Percentiles rank a stretch among this genome's conserved stretches.
phyloP scores from a whole-genome alignment of 768 basidiomycete genomes.

The Phaeotremella skinneri region DNA sequence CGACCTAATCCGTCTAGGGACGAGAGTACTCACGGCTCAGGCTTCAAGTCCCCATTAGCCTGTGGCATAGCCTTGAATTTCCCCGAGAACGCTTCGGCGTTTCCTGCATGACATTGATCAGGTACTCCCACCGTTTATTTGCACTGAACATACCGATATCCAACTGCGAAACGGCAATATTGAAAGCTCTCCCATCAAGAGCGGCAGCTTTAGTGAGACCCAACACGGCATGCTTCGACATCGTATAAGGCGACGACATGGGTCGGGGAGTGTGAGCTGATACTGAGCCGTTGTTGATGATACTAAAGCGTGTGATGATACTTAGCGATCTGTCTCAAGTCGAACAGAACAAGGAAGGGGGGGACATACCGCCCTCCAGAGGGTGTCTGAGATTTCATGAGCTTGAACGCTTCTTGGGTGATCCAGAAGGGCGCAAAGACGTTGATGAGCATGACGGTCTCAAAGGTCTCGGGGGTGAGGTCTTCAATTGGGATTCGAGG shows the following conservation, averaged over 20 bases:
- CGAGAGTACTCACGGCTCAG: constrained; percentile 9
- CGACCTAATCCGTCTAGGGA: not conserved
- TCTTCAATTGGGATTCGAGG: constrained; percentile 58
- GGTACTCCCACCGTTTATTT: not conserved
- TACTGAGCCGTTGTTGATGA: constrained; percentile 72
- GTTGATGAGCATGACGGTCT: constrained; percentile 64
- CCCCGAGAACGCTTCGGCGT: not conserved
- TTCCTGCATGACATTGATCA: not conserved
- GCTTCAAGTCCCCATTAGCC: constrained; percentile 3
- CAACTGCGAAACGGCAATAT: constrained; percentile 73
- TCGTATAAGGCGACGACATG: constrained; percentile 60
- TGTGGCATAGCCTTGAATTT: constrained; percentile 10
- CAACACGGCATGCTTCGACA: constrained; percentile 72
- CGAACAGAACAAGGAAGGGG: not conserved
- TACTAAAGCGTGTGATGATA: no score
- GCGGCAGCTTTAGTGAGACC: constrained; percentile 73
- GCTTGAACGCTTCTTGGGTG: constrained; percentile 67
- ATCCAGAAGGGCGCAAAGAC: constrained; percentile 71
- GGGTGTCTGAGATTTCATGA: constrained; percentile 70
- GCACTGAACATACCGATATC: constrained; percentile 63
- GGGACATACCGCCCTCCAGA: constrained; percentile 58
- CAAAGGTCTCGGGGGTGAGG: constrained; percentile 55
- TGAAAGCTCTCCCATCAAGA: constrained; percentile 69
- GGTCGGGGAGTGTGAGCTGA: constrained; percentile 41
- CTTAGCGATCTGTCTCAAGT: not conserved